Percentiles rank a stretch among this genome's conserved stretches.
Evolutionary conservation across 768 basidiomycete genomes (phyloP).

Genomic region (Phanerodontia chrysosporium): DNA sequence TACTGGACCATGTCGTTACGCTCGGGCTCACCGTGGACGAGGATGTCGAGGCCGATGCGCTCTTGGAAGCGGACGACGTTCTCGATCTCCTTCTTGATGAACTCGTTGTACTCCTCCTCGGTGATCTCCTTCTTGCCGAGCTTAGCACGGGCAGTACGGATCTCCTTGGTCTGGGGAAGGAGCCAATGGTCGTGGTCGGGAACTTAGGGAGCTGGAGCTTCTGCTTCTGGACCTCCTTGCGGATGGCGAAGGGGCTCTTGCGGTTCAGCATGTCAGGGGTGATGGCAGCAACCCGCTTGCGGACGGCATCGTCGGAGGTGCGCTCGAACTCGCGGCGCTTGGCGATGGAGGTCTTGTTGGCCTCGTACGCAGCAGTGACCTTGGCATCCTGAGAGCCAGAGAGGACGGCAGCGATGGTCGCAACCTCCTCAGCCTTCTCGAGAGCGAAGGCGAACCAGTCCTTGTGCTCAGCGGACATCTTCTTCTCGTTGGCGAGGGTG

Average conservation of each 20-base stretch:
- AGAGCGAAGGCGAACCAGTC: conserved; percentile 99
- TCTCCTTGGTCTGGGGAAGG: conserved; percentile 99
- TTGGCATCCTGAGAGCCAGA: conserved; percentile 79
- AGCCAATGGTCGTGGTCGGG: conserved; percentile 98
- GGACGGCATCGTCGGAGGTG: conserved; percentile 89
- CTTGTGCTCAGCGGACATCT: conserved; percentile 82
- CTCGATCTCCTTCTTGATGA: conserved; percentile 98
- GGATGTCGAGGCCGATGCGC: conserved; percentile 89
- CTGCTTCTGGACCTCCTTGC: conserved; percentile 86
- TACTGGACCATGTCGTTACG: conserved; percentile 99
- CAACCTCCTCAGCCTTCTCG: conserved; percentile 92
- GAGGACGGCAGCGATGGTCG: conserved; percentile 78
- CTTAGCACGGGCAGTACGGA: conserved; percentile 94
- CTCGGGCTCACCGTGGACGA: conserved; percentile 99
- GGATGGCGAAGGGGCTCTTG: conserved; percentile 82
- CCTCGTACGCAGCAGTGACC: conserved; percentile 73
- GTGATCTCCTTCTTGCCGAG: conserved; percentile 89
- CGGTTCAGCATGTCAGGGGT: conserved; percentile 82
- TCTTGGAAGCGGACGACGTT: conserved; percentile 95
- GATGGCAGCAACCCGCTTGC: conserved; percentile 92
- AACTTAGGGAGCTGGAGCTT: conserved; percentile 91
- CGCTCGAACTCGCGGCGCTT: conserved; percentile 94
- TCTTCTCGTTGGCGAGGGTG: conserved; percentile 88
- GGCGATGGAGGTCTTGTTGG: conserved; percentile 84
- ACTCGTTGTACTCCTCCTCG: conserved; percentile 84